A percentile compares a stretch with the other conserved stretches of the same genome.
Evolutionary conservation across 2,329 filamentous ascomycete species (phyloP).

Genomic region (Bipolaris gigantea): DNA sequence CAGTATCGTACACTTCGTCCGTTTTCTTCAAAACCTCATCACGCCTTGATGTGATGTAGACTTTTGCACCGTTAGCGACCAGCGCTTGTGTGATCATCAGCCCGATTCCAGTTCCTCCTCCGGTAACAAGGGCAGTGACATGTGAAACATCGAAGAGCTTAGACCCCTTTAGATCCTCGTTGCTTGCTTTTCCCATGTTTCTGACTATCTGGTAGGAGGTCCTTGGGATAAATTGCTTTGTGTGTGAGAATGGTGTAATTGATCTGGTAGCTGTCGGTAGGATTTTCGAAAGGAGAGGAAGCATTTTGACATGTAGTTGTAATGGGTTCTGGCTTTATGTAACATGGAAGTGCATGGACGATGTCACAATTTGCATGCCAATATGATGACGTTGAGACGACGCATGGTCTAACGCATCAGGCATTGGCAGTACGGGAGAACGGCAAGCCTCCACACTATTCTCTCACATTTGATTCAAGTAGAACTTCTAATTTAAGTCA

Average conservation of each 20-base stretch:
- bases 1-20: slow-evolving; percentile 51
- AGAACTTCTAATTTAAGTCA: background rate
- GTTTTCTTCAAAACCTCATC: slow-evolving; percentile 45
- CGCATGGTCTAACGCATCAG: slow-evolving; percentile 14
- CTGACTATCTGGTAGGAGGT: slow-evolving; percentile 25
- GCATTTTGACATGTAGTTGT: slow-evolving; percentile 25
- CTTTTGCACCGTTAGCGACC: slow-evolving; percentile 62
- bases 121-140: slow-evolving; percentile 51
- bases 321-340: slow-evolving; percentile 16
- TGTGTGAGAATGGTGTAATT: slow-evolving; percentile 10
- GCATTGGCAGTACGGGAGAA: background rate
- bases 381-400: slow-evolving; percentile 38
- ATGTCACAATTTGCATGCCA: slow-evolving; percentile 22
- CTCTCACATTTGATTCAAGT: background rate
- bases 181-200: slow-evolving; percentile 44
- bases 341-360: slow-evolving; percentile 6
- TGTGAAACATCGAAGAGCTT: slow-evolving; percentile 52
- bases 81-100: slow-evolving; percentile 68
- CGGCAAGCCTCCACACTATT: slow-evolving; percentile 2
- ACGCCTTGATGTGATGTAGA: slow-evolving; percentile 42
- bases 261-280: slow-evolving; percentile 11
- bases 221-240: slow-evolving; percentile 16
- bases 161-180: slow-evolving; percentile 46
- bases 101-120: slow-evolving; percentile 54
- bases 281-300: slow-evolving; percentile 33